Conservation (phyloP, 129 eudicot genomes). For the Tagetes patula region DNA sequence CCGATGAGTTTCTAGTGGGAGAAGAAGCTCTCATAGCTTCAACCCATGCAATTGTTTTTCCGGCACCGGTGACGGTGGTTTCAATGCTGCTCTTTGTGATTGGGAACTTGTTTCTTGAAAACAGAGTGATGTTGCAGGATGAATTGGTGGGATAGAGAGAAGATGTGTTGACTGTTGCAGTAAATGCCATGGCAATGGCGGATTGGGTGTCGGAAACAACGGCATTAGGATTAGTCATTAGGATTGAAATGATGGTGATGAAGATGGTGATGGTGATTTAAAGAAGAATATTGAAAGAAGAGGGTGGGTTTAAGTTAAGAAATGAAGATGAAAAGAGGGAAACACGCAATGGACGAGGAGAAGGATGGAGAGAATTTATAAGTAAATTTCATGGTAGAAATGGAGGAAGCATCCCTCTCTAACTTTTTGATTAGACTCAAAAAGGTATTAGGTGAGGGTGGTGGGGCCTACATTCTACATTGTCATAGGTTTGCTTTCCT, state of each 20-base stretch:
- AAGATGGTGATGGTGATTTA: background rate
- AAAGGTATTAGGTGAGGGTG: conserved; percentile 34
- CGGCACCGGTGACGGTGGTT: background rate
- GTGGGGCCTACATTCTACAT: conserved; percentile 25
- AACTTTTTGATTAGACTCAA: conserved; percentile 25
- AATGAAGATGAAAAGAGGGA: conserved; percentile 27
- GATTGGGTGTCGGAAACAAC: conserved; percentile 59
- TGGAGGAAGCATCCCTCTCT: conserved; percentile 46
- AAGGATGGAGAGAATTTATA: conserved; percentile 45
- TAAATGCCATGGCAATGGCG: conserved; percentile 46
- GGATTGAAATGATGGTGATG: background rate
- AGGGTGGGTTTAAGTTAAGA: conserved; percentile 13
- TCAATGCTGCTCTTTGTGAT: conserved; percentile 44
- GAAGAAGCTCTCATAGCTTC: conserved; percentile 92
- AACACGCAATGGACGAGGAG: conserved; percentile 19
- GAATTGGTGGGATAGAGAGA: conserved; percentile 36
- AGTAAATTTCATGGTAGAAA: conserved; percentile 45
- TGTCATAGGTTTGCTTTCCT: conserved; percentile 3
- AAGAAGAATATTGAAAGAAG: background rate
- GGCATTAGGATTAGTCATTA: conserved; percentile 63
- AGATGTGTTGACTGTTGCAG: conserved; percentile 36
- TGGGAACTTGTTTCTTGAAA: conserved; percentile 32
- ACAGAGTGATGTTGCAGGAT: conserved; percentile 16
- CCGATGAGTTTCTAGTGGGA: conserved; percentile 53
- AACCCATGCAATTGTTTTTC: conserved; percentile 51